Percentiles rank a stretch among this genome's conserved stretches.
These are phyloP conservation scores for Cercospora sp. DNA, from an alignment of 2,329 filamentous ascomycete genomes.

Conservation along the genomic window DNA sequence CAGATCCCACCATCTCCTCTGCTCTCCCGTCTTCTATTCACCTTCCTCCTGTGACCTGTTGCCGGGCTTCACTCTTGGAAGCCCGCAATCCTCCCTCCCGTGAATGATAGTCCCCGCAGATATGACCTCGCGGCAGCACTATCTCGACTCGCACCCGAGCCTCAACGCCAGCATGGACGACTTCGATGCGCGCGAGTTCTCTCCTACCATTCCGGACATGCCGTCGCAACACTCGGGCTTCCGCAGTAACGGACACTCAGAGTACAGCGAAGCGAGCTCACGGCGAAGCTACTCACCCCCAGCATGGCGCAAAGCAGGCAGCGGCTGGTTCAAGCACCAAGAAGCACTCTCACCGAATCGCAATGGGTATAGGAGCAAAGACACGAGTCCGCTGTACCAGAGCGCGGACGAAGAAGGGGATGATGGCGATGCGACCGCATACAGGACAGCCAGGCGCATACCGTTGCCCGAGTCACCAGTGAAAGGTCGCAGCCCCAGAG, in stretches of 20 bases:
- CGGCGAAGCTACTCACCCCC: conserved; percentile 66
- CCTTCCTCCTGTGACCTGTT: not conserved
- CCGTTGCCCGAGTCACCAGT: conserved; percentile 59
- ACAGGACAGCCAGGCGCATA: conserved; percentile 42
- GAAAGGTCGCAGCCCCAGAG: conserved; percentile 39
- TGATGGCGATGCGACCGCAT: conserved; percentile 49
- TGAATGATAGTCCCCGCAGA: conserved; percentile 24
- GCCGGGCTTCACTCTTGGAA: conserved; percentile 13
- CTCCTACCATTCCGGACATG: conserved; percentile 55
- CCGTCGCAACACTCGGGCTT: conserved; percentile 65
- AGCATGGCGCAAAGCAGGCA: conserved; percentile 61
- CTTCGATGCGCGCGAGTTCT: conserved; percentile 58
- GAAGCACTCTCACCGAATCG: conserved; percentile 41
- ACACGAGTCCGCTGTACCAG: conserved; percentile 60
- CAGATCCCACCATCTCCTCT: conserved; percentile 8
- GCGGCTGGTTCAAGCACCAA: conserved; percentile 57
- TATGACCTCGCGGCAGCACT: conserved; percentile 28
- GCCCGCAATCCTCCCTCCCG: conserved; percentile 8
- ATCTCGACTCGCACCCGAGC: conserved; percentile 53
- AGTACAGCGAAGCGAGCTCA: conserved; percentile 48
- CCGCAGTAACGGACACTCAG: conserved; percentile 49
- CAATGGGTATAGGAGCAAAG: conserved; percentile 56
- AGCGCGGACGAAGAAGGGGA: conserved; percentile 51
- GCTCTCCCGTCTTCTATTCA: conserved; percentile 5
- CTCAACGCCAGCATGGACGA: conserved; percentile 62